These are phyloP conservation scores for Dactylellina cionopaga DNA, from an alignment of 2,329 filamentous ascomycete genomes.

Conservation along the genomic window DNA sequence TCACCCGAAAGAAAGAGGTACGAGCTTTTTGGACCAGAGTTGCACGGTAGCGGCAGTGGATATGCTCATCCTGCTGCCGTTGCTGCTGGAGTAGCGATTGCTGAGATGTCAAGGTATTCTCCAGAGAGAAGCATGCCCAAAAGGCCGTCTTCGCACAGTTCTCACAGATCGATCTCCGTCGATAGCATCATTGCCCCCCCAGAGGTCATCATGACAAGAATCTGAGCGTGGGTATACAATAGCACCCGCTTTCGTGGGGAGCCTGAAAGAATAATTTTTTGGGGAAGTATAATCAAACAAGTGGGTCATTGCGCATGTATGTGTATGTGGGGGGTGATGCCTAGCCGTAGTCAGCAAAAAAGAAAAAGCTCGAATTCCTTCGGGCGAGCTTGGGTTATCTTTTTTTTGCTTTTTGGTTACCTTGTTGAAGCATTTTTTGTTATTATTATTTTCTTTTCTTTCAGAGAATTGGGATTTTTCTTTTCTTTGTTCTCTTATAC, in stretches of 20 bases:
- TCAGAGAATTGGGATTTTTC: conserved; percentile 50
- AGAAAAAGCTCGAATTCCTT: conserved; percentile 23
- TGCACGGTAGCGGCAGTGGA: conserved; percentile 40
- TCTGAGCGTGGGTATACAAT: too few relatives aligned
- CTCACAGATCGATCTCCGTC: conserved; percentile 54
- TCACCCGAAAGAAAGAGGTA: conserved; percentile 49
- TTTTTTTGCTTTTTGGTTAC: conserved; percentile 47
- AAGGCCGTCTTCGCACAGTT: conserved; percentile 51
- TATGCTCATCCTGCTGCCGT: conserved; percentile 36
- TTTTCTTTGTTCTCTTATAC: conserved; percentile 54
- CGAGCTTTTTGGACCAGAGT: conserved; percentile 46
- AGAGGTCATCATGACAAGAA: conserved; percentile 51
- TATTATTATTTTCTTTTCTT: conserved; percentile 34
- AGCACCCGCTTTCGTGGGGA: conserved; percentile 38
- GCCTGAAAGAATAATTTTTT: conserved; percentile 43
- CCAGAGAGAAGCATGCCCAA: conserved; percentile 50
- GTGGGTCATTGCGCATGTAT: too few relatives aligned
- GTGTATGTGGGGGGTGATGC: conserved; percentile 23
- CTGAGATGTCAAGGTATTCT: conserved; percentile 52
- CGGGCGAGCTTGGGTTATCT: conserved; percentile 49
- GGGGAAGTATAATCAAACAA: conserved; percentile 41
- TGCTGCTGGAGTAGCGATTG: conserved; percentile 49
- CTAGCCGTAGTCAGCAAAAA: conserved; percentile 21
- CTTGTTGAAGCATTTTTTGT: too few relatives aligned
- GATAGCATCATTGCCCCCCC: conserved; percentile 53